Evolutionary conservation across 164 flowering plant species (phyloP).

Genomic region (Dillenia turbinata): DNA sequence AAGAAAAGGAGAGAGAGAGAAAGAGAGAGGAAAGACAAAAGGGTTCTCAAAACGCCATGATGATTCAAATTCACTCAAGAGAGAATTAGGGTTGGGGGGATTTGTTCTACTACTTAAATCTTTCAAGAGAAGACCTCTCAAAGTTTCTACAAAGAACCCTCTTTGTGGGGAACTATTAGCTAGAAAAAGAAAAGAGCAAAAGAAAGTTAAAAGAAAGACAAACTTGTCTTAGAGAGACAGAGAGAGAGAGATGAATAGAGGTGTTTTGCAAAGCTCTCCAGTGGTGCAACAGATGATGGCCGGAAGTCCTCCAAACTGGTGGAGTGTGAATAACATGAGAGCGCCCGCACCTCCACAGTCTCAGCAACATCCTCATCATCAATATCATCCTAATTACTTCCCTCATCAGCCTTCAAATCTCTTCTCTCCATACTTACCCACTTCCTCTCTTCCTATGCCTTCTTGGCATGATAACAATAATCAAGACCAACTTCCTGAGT

Average conservation of each 20-base stretch:
- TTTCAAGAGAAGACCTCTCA: conserved; percentile 24
- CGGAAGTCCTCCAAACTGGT: conserved; percentile 66
- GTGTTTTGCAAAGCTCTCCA: conserved; percentile 39
- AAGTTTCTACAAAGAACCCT: conserved; percentile 23
- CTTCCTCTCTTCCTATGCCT: conserved; percentile 31
- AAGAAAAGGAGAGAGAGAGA: conserved; percentile 12
- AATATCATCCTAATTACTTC: conserved; percentile 9
- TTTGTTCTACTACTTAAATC: conserved; percentile 10
- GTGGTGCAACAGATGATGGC: conserved; percentile 69
- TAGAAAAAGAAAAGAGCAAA: conserved; percentile 10
- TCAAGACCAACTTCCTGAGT: conserved; percentile 52
- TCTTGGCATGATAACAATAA: conserved; percentile 34
- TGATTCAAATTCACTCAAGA: conserved; percentile 28
- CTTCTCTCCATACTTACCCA: conserved; percentile 20
- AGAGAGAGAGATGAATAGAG: conserved; percentile 37
- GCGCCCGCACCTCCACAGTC: conserved; percentile 31
- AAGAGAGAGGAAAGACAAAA: conserved; percentile 16
- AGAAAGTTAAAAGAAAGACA: neutral
- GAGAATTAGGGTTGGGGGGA: conserved; percentile 7
- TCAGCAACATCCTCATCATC: conserved; percentile 2
- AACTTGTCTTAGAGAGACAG: neutral
- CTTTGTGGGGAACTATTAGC: conserved; percentile 13
- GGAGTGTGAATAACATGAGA: conserved; percentile 48
- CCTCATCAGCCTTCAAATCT: conserved; percentile 24
- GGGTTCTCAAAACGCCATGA: conserved; percentile 32